These are phyloP conservation scores for Hysterangium stoloniferum DNA, from an alignment of 768 basidiomycete species.

Conservation along the genomic window DNA sequence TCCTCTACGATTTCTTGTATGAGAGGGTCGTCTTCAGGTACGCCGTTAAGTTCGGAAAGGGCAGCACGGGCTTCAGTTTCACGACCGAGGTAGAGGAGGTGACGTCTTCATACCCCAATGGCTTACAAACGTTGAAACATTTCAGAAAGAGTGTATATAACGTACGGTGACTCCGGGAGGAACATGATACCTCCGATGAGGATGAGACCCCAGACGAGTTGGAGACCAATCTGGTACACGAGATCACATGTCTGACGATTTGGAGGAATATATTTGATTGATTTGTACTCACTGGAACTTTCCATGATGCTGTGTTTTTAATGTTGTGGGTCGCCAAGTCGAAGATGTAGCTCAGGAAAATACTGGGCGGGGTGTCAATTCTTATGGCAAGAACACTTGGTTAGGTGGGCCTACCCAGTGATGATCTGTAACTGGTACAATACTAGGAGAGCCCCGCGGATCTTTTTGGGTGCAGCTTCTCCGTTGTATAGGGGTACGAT, in stretches of 20 bases:
- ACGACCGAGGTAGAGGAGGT: slow-evolving; percentile 53
- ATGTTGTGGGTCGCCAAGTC: slow-evolving; percentile 59
- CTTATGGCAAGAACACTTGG: not conserved
- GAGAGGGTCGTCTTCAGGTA: slow-evolving; percentile 48
- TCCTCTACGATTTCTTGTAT: slow-evolving; percentile 57
- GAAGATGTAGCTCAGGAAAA: slow-evolving; percentile 65
- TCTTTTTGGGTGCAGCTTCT: slow-evolving; percentile 67
- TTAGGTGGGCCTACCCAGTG: slow-evolving; percentile 38
- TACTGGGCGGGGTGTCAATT: slow-evolving; percentile 29
- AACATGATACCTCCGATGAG: slow-evolving; percentile 65
- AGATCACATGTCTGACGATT: not conserved
- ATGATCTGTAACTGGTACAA: slow-evolving; percentile 77
- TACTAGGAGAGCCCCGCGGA: slow-evolving; percentile 64
- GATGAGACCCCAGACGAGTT: slow-evolving; percentile 61
- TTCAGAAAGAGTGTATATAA: slow-evolving; percentile 11
- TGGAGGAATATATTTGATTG: not conserved
- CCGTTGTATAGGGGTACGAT: slow-evolving; percentile 54
- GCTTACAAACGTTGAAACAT: not conserved
- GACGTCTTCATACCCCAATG: slow-evolving; percentile 40
- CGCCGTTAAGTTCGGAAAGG: slow-evolving; percentile 58
- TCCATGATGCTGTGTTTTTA: slow-evolving; percentile 57
- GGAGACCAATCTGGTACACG: slow-evolving; percentile 62
- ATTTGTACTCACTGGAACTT: slow-evolving; percentile 36
- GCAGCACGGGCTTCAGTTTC: slow-evolving; percentile 49
- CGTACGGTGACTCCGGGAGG: slow-evolving; percentile 72